A percentile compares a stretch with the other conserved stretches of the same genome.
Conservation (phyloP, 257 asterid genomes). For the Solanum stenotomum region DNA sequence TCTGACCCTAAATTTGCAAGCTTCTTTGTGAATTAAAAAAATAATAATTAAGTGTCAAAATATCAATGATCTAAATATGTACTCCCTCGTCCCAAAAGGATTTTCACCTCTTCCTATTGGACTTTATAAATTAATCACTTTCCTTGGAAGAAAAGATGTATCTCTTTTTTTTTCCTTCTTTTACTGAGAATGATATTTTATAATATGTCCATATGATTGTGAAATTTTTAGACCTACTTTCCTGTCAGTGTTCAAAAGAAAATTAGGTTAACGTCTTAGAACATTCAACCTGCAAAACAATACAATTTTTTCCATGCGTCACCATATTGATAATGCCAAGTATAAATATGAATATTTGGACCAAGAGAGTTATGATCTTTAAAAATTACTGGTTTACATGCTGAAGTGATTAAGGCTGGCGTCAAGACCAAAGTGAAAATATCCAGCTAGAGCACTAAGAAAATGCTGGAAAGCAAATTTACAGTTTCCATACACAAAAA, state of each 20-base stretch:
- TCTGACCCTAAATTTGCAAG: not conserved
- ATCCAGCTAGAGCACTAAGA: not conserved
- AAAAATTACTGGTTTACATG: not conserved
- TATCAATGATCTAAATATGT: not conserved
- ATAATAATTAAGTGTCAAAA: not conserved
- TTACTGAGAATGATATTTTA: not conserved
- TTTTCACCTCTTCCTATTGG: not conserved
- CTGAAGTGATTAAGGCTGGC: not conserved
- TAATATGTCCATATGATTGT: not conserved
- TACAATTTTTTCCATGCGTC: not conserved
- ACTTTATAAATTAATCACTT: not conserved
- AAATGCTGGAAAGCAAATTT: not conserved
- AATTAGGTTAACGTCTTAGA: not conserved
- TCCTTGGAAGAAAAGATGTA: not conserved
- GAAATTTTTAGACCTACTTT: not conserved
- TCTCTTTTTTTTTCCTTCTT: not conserved
- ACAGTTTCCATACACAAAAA: not conserved
- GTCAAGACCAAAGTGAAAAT: not conserved
- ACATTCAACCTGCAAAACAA: not conserved
- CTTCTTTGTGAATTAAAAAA: not conserved
- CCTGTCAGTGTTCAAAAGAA: not conserved
- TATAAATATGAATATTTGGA: not conserved
- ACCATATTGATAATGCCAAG: not conserved
- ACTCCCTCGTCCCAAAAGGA: not conserved
- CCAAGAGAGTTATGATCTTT: not conserved